Evolutionary conservation across 106 monocot genomes (phyloP).

Genomic region (Dioscorea dumetorum): DNA sequence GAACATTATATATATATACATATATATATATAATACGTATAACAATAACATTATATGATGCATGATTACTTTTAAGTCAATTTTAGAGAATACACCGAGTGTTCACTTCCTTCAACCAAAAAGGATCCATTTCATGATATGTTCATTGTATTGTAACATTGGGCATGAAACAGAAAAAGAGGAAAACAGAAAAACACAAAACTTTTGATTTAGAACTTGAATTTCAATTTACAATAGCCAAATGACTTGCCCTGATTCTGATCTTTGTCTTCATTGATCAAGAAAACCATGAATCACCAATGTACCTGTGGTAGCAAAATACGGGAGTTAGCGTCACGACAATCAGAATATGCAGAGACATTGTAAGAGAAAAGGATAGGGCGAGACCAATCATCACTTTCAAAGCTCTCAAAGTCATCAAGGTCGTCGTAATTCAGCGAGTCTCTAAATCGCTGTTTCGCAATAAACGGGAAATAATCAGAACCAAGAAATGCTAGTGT

Average conservation of each 20-base stretch:
- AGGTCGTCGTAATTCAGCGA: background rate
- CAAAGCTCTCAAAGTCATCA: slow-evolving; percentile 3
- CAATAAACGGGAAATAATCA: background rate
- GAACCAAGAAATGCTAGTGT: no score
- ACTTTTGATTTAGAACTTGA: background rate
- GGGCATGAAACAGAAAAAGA: background rate
- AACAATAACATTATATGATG: no score
- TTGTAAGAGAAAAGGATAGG: background rate
- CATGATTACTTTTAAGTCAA: no score
- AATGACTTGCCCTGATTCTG: slow-evolving; percentile 5
- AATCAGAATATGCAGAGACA: background rate
- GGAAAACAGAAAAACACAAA: background rate
- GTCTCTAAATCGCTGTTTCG: background rate
- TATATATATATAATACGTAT: no score
- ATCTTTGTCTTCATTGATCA: background rate
- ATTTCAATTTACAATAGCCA: slow-evolving; percentile 1
- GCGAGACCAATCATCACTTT: slow-evolving; percentile 10
- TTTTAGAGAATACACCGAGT: no score
- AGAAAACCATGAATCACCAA: background rate
- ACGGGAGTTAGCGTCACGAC: background rate
- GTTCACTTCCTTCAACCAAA: background rate
- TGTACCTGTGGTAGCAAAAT: background rate
- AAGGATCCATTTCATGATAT: background rate
- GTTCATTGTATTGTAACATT: background rate
- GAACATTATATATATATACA: no score